Evolutionary conservation across 2,329 filamentous ascomycete species (phyloP), one percentile per base, ranked within the genome.

Genomic region (Lecanoromycetidae sp.): DNA sequence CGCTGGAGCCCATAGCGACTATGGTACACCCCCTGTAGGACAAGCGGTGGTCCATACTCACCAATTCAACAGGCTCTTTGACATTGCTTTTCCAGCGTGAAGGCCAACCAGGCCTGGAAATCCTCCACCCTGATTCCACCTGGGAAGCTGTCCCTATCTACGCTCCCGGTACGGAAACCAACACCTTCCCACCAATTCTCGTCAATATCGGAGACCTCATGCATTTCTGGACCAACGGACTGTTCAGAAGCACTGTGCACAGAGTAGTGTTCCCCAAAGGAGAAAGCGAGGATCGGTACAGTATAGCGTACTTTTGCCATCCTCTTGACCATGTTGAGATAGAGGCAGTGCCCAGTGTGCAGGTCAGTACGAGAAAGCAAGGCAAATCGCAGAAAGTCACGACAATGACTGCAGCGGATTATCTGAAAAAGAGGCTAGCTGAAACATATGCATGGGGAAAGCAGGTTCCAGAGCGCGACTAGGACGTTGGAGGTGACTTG

Each of bases 1-100:
- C 23, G 90, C 90, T 5, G 91, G 90, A 48, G 87, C 90, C 0
- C 90, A 96, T 64, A 90, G 84, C 4, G 88, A 95, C 67, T 94
- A 94, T 65, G 49, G 49, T 43, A 22, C 55, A 53, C 27, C 40
- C 10, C 8, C 2, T 5, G 20, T 17, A 13, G n/a, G 19, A 17
- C 3, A 19, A 4, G 5, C 13, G 7, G 13, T 27, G n/a, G n/a
- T n/a, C 23, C 4, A 22, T n/a, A 26, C 10, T 43, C 17, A 47
- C 25, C 13, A 23, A 33, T 26, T 3, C 15, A 19, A 8, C 22
- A 48, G 77, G 77, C 26, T 75, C 69, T 46, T 60, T 82, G 40
- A 82, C 79, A 0, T 69, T 82, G 0, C 75, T 96, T 9, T 96
- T 98, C 70, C 87, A 91, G 55, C 76, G 88, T 2, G 77, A 77